Base-by-base conservation (phyloP, 2,329 filamentous ascomycete species). In the Colletotrichum abscissum region DNA sequence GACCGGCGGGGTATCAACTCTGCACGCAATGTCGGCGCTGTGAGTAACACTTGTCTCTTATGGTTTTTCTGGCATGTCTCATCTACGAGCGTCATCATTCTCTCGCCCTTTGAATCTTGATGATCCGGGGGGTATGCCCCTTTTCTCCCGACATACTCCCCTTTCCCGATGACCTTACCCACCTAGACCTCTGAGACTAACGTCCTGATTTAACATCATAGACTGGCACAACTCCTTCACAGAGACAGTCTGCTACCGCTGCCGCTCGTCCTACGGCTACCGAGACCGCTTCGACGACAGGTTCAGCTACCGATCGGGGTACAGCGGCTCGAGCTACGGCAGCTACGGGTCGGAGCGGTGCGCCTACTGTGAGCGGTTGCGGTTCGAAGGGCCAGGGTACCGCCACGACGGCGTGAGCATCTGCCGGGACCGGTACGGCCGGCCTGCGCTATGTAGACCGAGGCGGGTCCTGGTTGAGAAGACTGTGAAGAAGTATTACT, bases 401-500 rank as follows among this genome's bases (percentile, higher is more conserved):
- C 33, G 7, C 24, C 33, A 12, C 24, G 52, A 52, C 9, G 52
- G 52, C 30, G 28, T 57, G 49, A 9, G 52, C 24, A 46, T 65
- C 16, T 65, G 63, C n/a, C 19, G 63, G 52, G 30, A 42, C 33
- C 52, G 49, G n/a, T 65, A 49, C 33, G 63, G 63, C n/a, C 54
- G 63, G 52, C 49, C 52, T 2, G 33, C 49, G 11, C 30, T 65
- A 7, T 65, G 52, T 16, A 55, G 63, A 1, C 52, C 63, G 33
- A 42, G 52, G 33, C 14, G 62, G 62, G 14, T 64, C 0, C 11
- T 28, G 4, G 54, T n/a, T 14, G 63, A 64, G 63, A 64, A 42
- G 63, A 42, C 30, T 16, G 52, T 42, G 63, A 65, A 38, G 33
- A 52, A 52, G 24, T 65, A 65, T 42, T 65, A 57, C 11, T 65